Evolutionary conservation across 164 flowering plant genomes (phyloP).

Genomic region (Stephania japonica): DNA sequence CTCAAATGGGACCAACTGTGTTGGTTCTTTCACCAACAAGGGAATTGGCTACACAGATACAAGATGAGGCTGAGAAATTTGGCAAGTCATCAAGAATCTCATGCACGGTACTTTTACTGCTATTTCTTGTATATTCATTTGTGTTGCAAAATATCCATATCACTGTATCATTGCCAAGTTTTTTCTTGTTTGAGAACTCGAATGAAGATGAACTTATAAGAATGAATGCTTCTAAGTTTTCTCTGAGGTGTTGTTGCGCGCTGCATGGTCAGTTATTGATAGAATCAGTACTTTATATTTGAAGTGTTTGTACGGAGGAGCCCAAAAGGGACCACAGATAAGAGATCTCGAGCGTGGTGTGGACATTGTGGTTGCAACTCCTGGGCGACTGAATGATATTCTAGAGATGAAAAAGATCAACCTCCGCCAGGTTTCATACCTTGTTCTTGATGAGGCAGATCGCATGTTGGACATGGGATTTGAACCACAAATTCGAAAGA

Average conservation of each 20-base stretch:
- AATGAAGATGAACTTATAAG: neutral
- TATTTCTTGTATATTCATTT: neutral
- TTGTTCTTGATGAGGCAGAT: constrained; percentile 93
- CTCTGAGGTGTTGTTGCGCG: neutral
- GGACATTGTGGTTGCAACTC: constrained; percentile 92
- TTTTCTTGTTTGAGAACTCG: neutral
- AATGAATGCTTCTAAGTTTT: neutral
- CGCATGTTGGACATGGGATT: constrained; percentile 99
- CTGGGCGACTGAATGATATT: constrained; percentile 89
- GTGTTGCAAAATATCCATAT: neutral
- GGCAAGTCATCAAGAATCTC: constrained; percentile 73
- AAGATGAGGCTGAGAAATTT: constrained; percentile 84
- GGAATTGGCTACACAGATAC: constrained; percentile 92
- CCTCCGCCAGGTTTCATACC: constrained; percentile 70
- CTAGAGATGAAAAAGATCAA: constrained; percentile 69
- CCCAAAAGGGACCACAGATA: constrained; percentile 82
- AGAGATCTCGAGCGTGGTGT: constrained; percentile 68
- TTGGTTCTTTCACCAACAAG: constrained; percentile 88
- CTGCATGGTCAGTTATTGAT: constrained; percentile 5
- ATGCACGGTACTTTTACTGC: constrained; percentile 49
- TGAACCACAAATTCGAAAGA: constrained; percentile 89
- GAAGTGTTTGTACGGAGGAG: constrained; percentile 89
- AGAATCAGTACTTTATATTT: constrained; percentile 3
- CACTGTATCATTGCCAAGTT: neutral
- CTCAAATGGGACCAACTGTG: constrained; percentile 74